These are phyloP conservation scores for Darksidea phi DNA, from an alignment of 495 filamentous ascomycete genomes.

Conservation along the genomic window DNA sequence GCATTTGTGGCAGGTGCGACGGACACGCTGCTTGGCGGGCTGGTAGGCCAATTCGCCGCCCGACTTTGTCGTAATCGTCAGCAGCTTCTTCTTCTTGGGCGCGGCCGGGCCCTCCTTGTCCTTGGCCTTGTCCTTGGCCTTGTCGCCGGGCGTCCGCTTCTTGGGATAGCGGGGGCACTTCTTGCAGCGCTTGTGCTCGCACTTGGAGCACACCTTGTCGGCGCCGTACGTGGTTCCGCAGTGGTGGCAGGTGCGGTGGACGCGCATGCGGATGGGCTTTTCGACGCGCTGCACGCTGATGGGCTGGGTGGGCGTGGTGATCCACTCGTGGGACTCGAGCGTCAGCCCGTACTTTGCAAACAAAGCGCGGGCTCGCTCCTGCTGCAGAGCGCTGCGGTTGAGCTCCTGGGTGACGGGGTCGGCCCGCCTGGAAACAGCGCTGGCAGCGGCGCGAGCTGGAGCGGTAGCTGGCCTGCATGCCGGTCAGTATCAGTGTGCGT, in stretches of 20 bases:
- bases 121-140: conserved; percentile 47
- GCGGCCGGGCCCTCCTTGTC: conserved; percentile 50
- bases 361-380: conserved; percentile 67
- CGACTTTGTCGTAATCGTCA: conserved; percentile 35
- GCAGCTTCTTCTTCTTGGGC: conserved; percentile 36
- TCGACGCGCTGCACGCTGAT: conserved; percentile 67
- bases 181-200: conserved; percentile 74
- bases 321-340: conserved; percentile 68
- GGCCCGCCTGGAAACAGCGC: neutral
- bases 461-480: neutral
- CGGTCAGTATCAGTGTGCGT: conserved; percentile 1
- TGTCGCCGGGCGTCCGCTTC: conserved; percentile 50
- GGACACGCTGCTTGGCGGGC: conserved; percentile 64
- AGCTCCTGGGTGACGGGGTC: conserved; percentile 15
- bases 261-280: conserved; percentile 87
- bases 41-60: conserved; percentile 71
- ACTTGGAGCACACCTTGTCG: conserved; percentile 68
- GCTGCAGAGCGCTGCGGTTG: conserved; percentile 30
- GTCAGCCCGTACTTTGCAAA: conserved; percentile 74
- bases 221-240: conserved; percentile 71
- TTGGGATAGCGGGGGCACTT: conserved; percentile 71
- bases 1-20: conserved; percentile 77
- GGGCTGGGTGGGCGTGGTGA: conserved; percentile 42
- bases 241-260: conserved; percentile 77
- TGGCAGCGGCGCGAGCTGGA: conserved; percentile 12